Percentiles rank a stretch among this genome's conserved stretches.
Evolutionary conservation across 495 filamentous ascomycete species (phyloP).

Genomic region (Chaetomidium leptoderma): DNA sequence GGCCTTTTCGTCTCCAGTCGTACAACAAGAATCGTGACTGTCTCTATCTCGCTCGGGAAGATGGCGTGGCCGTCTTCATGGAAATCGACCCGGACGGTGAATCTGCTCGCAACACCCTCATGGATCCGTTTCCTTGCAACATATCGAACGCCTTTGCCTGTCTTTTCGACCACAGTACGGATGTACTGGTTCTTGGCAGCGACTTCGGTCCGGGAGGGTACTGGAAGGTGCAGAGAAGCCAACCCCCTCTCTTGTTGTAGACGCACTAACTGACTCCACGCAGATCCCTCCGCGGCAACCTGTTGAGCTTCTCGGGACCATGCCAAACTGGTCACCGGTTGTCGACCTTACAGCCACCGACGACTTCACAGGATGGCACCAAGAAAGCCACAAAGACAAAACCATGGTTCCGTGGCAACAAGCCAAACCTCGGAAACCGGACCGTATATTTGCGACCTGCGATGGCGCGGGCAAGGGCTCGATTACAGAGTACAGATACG

Average conservation of each 20-base stretch:
- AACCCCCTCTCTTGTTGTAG: background rate
- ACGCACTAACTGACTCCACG: conserved; percentile 17
- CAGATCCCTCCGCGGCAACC: conserved; percentile 42
- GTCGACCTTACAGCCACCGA: conserved; percentile 61
- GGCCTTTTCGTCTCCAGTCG: conserved; percentile 57
- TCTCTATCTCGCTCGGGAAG: conserved; percentile 75
- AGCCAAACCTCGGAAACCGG: conserved; percentile 30
- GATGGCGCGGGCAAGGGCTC: conserved; percentile 56
- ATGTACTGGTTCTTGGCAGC: conserved; percentile 77
- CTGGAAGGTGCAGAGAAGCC: conserved; percentile 54
- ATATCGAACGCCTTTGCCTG: conserved; percentile 65
- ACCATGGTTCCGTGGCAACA: conserved; percentile 18
- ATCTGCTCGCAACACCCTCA: conserved; percentile 46
- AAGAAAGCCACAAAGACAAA: conserved; percentile 4
- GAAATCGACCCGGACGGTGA: conserved; percentile 55
- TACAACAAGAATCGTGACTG: conserved; percentile 61
- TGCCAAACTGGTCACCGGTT: conserved; percentile 78
- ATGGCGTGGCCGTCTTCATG: conserved; percentile 66
- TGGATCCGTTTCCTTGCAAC: conserved; percentile 58
- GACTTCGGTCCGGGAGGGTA: conserved; percentile 74
- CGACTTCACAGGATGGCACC: conserved; percentile 23
- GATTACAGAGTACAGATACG: conserved; percentile 66
- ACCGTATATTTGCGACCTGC: conserved; percentile 56
- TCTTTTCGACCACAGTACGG: conserved; percentile 49
- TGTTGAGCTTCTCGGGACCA: conserved; percentile 43